phyloP scores from a whole-genome alignment of 371 early-diverging fungal genomes.

The Circinella minor region DNA sequence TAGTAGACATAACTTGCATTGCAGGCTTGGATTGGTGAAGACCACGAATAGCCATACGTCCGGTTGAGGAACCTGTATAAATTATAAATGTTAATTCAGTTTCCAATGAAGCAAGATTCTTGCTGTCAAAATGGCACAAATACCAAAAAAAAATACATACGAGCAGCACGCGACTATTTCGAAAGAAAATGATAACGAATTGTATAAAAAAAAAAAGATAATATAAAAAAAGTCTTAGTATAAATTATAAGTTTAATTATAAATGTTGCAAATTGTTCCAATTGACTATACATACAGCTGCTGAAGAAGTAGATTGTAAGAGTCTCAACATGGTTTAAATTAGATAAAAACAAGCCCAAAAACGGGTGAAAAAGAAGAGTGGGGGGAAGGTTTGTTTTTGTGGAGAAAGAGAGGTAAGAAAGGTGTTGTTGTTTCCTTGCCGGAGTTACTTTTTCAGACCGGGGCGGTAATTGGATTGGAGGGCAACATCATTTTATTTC shows the following conservation, averaged over 20 bases:
- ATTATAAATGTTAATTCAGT: background rate
- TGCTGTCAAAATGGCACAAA: background rate
- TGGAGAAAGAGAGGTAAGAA: conserved; percentile 13
- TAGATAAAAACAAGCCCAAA: conserved; percentile 13
- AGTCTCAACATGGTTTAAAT: conserved; percentile 25
- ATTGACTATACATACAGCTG: conserved; percentile 18
- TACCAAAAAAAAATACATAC: conserved; percentile 7
- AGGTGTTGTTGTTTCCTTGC: conserved; percentile 4
- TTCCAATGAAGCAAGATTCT: background rate
- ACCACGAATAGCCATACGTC: conserved; percentile 39
- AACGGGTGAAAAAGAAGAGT: conserved; percentile 9
- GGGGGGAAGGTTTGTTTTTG: conserved; percentile 12
- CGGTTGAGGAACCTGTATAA: conserved; percentile 6
- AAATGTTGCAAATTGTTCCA: background rate
- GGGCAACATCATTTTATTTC: too few species aligned
- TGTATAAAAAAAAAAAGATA: conserved; percentile 3
- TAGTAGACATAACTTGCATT: conserved; percentile 71
- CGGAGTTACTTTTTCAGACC: background rate
- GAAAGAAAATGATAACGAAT: background rate
- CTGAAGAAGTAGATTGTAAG: conserved; percentile 28
- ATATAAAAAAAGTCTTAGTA: background rate
- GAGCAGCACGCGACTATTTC: conserved; percentile 14
- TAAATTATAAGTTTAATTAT: too few species aligned
- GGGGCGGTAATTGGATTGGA: too few species aligned
- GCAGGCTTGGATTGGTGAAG: conserved; percentile 70